Percentiles rank a stretch among this genome's conserved stretches.
Evolutionary conservation across 306 rosid genomes (phyloP).

Genomic region (Prunus mume): DNA sequence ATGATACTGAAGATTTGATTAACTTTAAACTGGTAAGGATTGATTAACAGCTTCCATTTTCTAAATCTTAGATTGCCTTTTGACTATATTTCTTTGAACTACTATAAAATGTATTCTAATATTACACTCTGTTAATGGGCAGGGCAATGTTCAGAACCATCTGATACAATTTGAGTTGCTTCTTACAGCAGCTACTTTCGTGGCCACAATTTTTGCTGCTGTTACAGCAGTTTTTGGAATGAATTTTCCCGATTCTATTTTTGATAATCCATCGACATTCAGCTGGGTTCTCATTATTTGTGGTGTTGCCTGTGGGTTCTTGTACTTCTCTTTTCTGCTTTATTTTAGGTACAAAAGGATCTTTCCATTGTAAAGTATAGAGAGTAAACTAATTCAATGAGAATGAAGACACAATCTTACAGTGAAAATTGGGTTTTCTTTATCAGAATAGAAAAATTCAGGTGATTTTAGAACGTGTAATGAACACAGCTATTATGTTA

Average conservation of each 20-base stretch:
- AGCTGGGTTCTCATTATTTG: conserved; percentile 58
- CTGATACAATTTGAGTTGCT: conserved; percentile 88
- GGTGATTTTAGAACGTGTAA: neutral
- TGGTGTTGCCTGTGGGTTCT: conserved; percentile 44
- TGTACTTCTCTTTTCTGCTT: conserved; percentile 54
- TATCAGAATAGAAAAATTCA: neutral
- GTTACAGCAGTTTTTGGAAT: conserved; percentile 91
- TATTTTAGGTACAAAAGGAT: conserved; percentile 74
- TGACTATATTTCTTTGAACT: conserved; percentile 20
- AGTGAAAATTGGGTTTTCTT: neutral
- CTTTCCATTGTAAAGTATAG: conserved; percentile 44
- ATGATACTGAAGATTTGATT: conserved; percentile 51
- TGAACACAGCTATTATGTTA: neutral
- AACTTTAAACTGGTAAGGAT: conserved; percentile 45
- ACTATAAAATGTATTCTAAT: conserved; percentile 3
- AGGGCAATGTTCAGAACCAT: conserved; percentile 95
- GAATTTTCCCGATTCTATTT: conserved; percentile 58
- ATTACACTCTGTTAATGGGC: conserved; percentile 28
- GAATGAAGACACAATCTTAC: conserved; percentile 3
- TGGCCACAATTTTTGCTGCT: conserved; percentile 69
- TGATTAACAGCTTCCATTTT: conserved; percentile 18
- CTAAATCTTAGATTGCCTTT: conserved; percentile 7
- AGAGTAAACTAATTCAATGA: conserved; percentile 11
- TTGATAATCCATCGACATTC: conserved; percentile 54
- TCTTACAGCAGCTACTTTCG: conserved; percentile 85